Base-by-base conservation (phyloP, 192 early-diverging fungal genomes). In the Entomortierella chlamydospora region DNA sequence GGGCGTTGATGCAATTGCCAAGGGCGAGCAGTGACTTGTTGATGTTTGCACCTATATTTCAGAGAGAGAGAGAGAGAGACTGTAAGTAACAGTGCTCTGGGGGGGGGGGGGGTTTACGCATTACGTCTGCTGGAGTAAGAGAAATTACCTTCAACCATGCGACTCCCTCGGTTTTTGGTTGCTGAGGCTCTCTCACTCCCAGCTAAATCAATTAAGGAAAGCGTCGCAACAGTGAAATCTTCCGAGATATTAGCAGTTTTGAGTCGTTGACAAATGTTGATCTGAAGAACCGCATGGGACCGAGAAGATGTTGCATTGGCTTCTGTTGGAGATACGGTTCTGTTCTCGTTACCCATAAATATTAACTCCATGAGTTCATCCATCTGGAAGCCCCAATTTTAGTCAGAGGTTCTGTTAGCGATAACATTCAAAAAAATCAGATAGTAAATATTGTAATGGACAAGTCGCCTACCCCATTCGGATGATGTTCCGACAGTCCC, bases 161-260 rank as follows among this genome's bases (percentile, higher is more conserved):
- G 92, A 56, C 87, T 88, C 72, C 96, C 91, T 11, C 93, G 84
- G 33, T 97, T 95, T 28, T 95, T 96, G 26, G 96, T 89, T 70
- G 96, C 96, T 3, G 97, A 92, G 11, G 96, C 97, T 23, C 97
- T 91, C 77, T 99, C 97, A 70, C 93, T 96, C 41, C 97, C 97
- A 15, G 97, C 97, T 61, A 99, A 80, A 72, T 99, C 97, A 64
- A 99, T 98, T 65, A 99, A 95, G 67, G 92, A 95, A 33, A 99
- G 86, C 68, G 88, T 90, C 0, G 89, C 88, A 0, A 84, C 61
- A 12, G 85, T 86, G 29, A 72, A 72, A 55, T 69, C 66, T 22
- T 83, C 79, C 18, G 65, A 68, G n/a, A 73, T 72, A 50, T 70
- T 29, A n/a, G 58, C 76, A 49, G 67, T 73, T 47, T 72, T 81